Percentiles rank a stretch among this genome's conserved stretches.
Evolutionary conservation across 805 yeast species (phyloP).

Genomic region (Candida insectalens): DNA sequence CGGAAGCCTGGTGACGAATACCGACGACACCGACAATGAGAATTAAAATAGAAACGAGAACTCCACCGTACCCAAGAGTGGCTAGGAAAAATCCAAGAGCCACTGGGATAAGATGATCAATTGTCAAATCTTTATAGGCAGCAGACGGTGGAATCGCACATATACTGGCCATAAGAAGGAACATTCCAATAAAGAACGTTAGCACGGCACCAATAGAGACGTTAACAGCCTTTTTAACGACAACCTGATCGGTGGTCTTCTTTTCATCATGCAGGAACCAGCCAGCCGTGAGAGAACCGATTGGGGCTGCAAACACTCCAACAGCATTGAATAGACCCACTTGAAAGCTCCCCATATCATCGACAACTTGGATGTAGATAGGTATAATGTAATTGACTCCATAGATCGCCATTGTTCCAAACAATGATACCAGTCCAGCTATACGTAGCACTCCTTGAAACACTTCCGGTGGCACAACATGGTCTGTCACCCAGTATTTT

Average conservation of each 20-base stretch:
- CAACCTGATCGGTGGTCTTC: slow-evolving; percentile 6
- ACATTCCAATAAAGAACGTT: slow-evolving; percentile 14
- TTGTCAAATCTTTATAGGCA: slow-evolving; percentile 8
- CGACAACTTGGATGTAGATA: slow-evolving; percentile 33
- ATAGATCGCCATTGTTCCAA: slow-evolving; percentile 28
- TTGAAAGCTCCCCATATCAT: slow-evolving; percentile 26
- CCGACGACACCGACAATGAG: slow-evolving; percentile 36
- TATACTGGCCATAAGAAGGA: slow-evolving; percentile 10
- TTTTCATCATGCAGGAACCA: slow-evolving; percentile 19
- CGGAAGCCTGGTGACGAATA: slow-evolving; percentile 34
- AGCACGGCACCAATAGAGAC: slow-evolving; percentile 15
- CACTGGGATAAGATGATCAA: slow-evolving; percentile 12
- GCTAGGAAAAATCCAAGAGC: slow-evolving; percentile 20
- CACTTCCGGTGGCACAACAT: slow-evolving; percentile 29
- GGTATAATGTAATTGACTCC: slow-evolving; percentile 29
- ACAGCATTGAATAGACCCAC: slow-evolving; percentile 32
- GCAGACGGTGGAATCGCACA: slow-evolving; percentile 16
- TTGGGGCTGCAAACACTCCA: slow-evolving; percentile 29
- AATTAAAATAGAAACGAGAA: slow-evolving; percentile 28
- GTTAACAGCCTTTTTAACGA: slow-evolving; percentile 14
- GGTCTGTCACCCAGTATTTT: slow-evolving; percentile 25
- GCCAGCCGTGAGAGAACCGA: slow-evolving; percentile 32
- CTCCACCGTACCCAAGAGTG: slow-evolving; percentile 33
- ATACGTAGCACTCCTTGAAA: slow-evolving; percentile 30
- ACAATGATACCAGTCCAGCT: slow-evolving; percentile 27